Percentiles rank a stretch among this genome's conserved stretches.
phyloP scores from a whole-genome alignment of 2,329 filamentous ascomycete genomes.

The Nannizziopsis barbatae region DNA sequence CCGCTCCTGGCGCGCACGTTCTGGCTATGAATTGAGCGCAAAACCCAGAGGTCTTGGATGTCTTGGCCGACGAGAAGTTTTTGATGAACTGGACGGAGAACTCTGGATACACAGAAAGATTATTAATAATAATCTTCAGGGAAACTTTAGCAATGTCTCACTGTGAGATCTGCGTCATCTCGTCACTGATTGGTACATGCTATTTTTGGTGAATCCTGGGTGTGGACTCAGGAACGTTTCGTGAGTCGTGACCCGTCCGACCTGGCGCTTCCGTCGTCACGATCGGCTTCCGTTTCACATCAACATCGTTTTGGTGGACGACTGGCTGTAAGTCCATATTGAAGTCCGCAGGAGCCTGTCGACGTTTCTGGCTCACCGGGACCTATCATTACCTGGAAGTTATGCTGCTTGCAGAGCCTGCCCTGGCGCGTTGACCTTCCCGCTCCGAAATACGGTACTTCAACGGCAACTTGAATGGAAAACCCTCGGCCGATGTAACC shows the following conservation, averaged over 20 bases:
- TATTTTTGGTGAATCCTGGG: slow-evolving; percentile 3
- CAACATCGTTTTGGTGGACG: too few species aligned
- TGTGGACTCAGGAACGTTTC: not conserved
- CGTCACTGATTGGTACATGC: slow-evolving; percentile 1
- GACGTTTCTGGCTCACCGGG: too few species aligned
- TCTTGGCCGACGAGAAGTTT: too few species aligned
- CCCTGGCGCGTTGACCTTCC: not conserved
- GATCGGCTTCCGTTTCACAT: not conserved
- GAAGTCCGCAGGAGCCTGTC: too few species aligned
- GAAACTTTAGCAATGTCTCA: not conserved
- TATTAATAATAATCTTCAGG: not conserved
- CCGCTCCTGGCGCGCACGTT: too few species aligned
- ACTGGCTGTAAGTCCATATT: too few species aligned
- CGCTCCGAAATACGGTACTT: not conserved
- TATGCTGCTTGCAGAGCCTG: not conserved
- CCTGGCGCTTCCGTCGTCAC: not conserved
- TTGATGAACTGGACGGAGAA: not conserved
- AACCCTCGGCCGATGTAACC: slow-evolving; percentile 3
- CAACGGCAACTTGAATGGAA: not conserved
- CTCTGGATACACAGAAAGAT: not conserved
- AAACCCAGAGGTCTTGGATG: too few species aligned
- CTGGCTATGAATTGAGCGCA: too few species aligned
- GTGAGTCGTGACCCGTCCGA: not conserved
- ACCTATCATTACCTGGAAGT: too few species aligned
- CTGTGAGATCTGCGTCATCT: slow-evolving; percentile 2